Base-by-base conservation (phyloP, 177 flowering plant species). In the Vitis hybrid region DNA sequence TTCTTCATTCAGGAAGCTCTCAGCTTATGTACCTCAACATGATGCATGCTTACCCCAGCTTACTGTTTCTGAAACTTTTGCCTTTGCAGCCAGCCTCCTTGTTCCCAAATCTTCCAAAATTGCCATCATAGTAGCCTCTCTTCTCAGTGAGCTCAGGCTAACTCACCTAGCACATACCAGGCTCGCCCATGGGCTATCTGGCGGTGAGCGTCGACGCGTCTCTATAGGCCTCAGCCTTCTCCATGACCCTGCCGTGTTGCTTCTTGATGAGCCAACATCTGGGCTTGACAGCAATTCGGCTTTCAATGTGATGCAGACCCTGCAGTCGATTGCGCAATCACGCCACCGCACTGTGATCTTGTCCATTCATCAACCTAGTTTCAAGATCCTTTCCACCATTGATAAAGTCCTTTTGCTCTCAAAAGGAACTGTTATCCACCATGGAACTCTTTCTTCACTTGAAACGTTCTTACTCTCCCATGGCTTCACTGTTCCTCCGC, bases 321-420 rank as follows among this genome's bases (percentile, higher is more conserved):
- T 94, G 2, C 79, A 83, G 18, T 67, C 89, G 15, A 77, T 90
- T 2, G 81, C 90, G 0, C 68, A 53, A 12, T 74, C 91, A 1
- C 86, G 91, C 19, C 58, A 69, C 60, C 70, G 97, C 16, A 95
- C 98, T 2, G 80, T 95, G 2, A 55, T 95, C 29, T 72, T 95
- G 66, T 93, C 98, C 51, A 91, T 95, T 7, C 99, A 95, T 74
- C 99, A 95, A 69, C 99, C 99, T 1, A 91, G 97, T 67, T 93
- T 86, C 83, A 87, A 87, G 79, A 93, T 95, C 64, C 85, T 95
- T 9, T 80, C 93, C 55, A 74, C 77, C 64, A 87, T 93, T 72
- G 92, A 91, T 73, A 72, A 64, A 19, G 76, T 95, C 60, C 83
- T 95, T 0, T 70, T 95, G 58, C 81, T 95, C 0, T 82, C 89